phyloP scores from a whole-genome alignment of 805 yeast genomes.

The Nadsonia fulvescens region DNA sequence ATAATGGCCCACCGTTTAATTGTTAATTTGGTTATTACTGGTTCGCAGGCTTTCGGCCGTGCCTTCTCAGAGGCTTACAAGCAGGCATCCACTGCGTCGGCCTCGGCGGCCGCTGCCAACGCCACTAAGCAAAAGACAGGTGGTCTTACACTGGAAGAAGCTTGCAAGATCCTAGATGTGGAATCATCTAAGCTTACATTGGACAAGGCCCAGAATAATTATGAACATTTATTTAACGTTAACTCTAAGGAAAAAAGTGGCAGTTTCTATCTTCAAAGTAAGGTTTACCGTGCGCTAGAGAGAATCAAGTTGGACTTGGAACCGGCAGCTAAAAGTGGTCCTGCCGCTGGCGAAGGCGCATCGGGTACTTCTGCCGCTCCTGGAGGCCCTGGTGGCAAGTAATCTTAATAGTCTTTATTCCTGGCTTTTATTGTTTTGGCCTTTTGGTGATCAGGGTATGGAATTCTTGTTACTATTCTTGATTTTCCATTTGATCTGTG shows the following conservation, averaged over 20 bases:
- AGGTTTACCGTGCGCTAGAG: slow-evolving; percentile 89
- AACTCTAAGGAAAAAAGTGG: slow-evolving; percentile 94
- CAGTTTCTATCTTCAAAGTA: slow-evolving; percentile 80
- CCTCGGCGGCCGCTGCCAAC: slow-evolving; percentile 38
- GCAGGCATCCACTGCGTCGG: slow-evolving; percentile 86
- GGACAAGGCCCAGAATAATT: slow-evolving; percentile 45
- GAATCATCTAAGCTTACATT: slow-evolving; percentile 35
- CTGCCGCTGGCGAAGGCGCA: no score
- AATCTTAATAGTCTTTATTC: no score
- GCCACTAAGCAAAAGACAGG: slow-evolving; percentile 29
- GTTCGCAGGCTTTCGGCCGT: slow-evolving; percentile 87
- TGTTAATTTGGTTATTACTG: slow-evolving; percentile 80
- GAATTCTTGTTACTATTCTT: no score
- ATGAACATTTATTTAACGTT: slow-evolving; percentile 66
- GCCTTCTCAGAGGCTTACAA: slow-evolving; percentile 95
- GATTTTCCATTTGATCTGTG: no score
- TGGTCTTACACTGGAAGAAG: slow-evolving; percentile 77
- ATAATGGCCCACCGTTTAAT: slow-evolving; percentile 72
- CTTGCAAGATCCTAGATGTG: slow-evolving; percentile 75
- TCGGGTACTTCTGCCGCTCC: no score
- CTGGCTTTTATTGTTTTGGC: no score
- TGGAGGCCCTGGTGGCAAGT: no score
- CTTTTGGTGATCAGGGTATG: no score
- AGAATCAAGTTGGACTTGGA: slow-evolving; percentile 65
- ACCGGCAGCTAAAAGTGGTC: no score